phyloP scores from a whole-genome alignment of 2,329 filamentous ascomycete genomes.

The Fusarium pseudoanthophilum region DNA sequence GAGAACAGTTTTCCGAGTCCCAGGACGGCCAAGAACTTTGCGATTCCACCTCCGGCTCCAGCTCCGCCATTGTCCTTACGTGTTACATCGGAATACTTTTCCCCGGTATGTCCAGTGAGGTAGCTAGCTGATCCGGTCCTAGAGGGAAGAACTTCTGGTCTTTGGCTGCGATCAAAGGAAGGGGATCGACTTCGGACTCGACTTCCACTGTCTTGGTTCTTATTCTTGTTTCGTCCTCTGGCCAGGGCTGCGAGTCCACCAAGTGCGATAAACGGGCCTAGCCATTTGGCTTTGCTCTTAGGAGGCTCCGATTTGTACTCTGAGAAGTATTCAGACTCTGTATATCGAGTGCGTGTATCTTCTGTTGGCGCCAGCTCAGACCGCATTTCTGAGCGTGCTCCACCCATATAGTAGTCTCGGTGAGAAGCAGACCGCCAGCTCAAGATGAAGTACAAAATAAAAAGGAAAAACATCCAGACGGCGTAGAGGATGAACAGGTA shows the following conservation, averaged over 20 bases:
- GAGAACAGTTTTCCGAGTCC: slow-evolving; percentile 71
- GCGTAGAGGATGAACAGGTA: slow-evolving; percentile 87
- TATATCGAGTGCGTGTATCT: slow-evolving; percentile 52
- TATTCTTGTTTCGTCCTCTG: slow-evolving; percentile 56
- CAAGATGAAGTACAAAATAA: slow-evolving; percentile 82
- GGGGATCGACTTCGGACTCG: slow-evolving; percentile 55
- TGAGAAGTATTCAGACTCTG: slow-evolving; percentile 55
- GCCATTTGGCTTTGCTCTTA: slow-evolving; percentile 55
- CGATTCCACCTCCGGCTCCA: slow-evolving; percentile 63
- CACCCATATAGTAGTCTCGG: slow-evolving; percentile 65
- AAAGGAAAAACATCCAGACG: slow-evolving; percentile 77
- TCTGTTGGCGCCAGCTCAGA: slow-evolving; percentile 58
- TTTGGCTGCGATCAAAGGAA: slow-evolving; percentile 51
- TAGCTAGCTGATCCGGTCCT: slow-evolving; percentile 67
- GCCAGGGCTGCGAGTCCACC: slow-evolving; percentile 61
- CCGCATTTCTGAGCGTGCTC: slow-evolving; percentile 63
- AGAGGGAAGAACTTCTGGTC: slow-evolving; percentile 63
- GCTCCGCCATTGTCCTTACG: slow-evolving; percentile 45
- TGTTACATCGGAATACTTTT: slow-evolving; percentile 69
- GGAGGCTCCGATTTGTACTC: slow-evolving; percentile 48
- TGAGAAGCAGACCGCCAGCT: slow-evolving; percentile 73
- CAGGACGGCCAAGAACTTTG: slow-evolving; percentile 65
- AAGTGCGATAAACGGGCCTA: slow-evolving; percentile 64
- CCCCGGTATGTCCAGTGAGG: slow-evolving; percentile 56
- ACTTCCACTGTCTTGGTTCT: slow-evolving; percentile 51